phyloP scores from a whole-genome alignment of 108 stramenopile species.

The Chaetoceros muelleri region DNA sequence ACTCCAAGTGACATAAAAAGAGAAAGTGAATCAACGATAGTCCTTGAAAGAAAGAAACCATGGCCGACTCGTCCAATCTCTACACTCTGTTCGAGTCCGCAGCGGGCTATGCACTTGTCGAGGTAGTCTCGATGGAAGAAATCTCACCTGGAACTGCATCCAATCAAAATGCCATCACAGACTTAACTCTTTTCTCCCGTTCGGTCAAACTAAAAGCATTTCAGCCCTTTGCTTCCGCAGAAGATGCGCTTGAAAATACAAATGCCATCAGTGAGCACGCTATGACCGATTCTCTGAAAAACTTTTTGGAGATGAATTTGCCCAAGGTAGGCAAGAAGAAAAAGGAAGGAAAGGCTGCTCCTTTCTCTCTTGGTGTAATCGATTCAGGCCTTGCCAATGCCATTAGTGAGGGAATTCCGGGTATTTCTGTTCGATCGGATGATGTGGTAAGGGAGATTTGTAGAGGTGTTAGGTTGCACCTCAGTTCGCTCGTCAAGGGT shows the following conservation, averaged over 20 bases:
- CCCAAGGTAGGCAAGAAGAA: constrained; percentile 63
- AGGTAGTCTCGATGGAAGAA: constrained; percentile 94
- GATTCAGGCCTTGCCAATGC: constrained; percentile 82
- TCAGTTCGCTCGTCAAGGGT: constrained; percentile 87
- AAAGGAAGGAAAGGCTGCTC: constrained; percentile 35
- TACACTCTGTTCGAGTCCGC: constrained; percentile 92
- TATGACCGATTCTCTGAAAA: constrained; percentile 61
- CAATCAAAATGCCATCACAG: constrained; percentile 66
- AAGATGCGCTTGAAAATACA: constrained; percentile 89
- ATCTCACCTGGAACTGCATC: constrained; percentile 74
- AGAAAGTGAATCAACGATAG: too few species aligned
- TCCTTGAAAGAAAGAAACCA: constrained; percentile 19
- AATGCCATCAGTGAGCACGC: constrained; percentile 85
- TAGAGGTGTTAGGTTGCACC: constrained; percentile 88
- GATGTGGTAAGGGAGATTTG: constrained; percentile 86
- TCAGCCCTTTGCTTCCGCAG: constrained; percentile 90
- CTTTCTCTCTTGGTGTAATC: constrained; percentile 78
- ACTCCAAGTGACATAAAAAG: too few species aligned
- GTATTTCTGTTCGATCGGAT: constrained; percentile 85
- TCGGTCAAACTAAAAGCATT: constrained; percentile 96
- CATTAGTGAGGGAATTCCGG: constrained; percentile 81
- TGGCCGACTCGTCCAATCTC: constrained; percentile 53
- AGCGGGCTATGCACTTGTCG: constrained; percentile 97
- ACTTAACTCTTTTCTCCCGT: constrained; percentile 84
- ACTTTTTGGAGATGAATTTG: constrained; percentile 93